A percentile compares a stretch with the other conserved stretches of the same genome.
Evolutionary conservation across 2,329 filamentous ascomycete genomes (phyloP).

Genomic region (Simplicillium sp.): DNA sequence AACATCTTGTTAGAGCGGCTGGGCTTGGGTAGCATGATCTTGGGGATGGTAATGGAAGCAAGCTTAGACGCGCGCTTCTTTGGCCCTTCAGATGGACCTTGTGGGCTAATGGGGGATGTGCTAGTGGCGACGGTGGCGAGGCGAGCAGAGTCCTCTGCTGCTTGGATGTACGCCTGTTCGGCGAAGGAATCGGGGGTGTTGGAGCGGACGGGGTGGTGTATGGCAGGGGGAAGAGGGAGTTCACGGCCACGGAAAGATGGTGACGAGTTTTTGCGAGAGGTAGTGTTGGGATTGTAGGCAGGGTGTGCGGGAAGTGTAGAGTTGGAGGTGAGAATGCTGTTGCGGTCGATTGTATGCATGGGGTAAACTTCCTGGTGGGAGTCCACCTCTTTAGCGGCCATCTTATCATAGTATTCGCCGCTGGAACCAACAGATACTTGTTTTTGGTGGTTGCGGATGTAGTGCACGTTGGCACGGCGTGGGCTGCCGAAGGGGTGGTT

Average conservation of each 20-base stretch:
- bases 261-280: constrained; percentile 1
- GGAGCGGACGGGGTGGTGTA: constrained; percentile 8
- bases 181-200: constrained; percentile 22
- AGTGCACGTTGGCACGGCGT: constrained; percentile 13
- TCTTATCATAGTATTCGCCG: constrained; percentile 29
- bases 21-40: constrained; percentile 26
- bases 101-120: constrained; percentile 6
- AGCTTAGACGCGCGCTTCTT: constrained; percentile 13
- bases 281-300: constrained; percentile 5
- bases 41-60: constrained; percentile 26
- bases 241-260: neutral
- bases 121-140: constrained; percentile 4
- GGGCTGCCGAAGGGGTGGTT: constrained; percentile 15
- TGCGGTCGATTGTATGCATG: neutral
- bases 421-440: constrained; percentile 18
- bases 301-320: neutral
- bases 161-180: constrained; percentile 24
- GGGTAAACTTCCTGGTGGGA: neutral
- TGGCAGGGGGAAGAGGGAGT: constrained; percentile 5
- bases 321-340: neutral
- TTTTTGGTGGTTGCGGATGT: constrained; percentile 11
- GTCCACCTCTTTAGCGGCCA: constrained; percentile 22
- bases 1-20: neutral
- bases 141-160: constrained; percentile 15
- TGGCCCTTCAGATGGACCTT: constrained; percentile 12